Base-by-base conservation (phyloP, 2,329 filamentous ascomycete species). In the Zymoseptoria ardabiliae region DNA sequence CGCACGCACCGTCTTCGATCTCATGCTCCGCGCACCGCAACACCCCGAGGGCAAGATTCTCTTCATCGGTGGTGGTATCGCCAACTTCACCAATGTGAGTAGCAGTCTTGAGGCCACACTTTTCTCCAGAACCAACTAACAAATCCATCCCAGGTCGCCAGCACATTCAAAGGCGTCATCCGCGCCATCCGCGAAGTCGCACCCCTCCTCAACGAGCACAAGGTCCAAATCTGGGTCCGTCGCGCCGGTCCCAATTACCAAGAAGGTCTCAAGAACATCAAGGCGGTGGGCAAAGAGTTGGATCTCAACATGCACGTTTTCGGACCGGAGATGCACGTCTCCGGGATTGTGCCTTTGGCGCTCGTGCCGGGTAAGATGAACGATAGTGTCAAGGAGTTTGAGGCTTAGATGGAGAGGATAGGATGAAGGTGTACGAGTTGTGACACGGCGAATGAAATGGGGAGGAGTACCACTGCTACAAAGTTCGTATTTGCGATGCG, bases 261-360 rank as follows among this genome's bases (percentile, higher is more conserved):
- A 80, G 94, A 99, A 81, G 94, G 94, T 80, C 88, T 99, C 67
- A 97, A 96, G 87, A 99, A 97, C 86, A 97, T 99, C 85, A 97
- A 97, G 85, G 85, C 86, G 54, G 93, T 96, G 62, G 94, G 91
- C 62, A 86, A 93, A 76, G 94, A 99, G 82, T 85, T 99, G 61
- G 90, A 90, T 69, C 85, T 99, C 66, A 86, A 96, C 80, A 97
- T 97, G 90, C 91, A 97, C 80, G 87, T 90, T 54, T 90, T 85
- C 73, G 87, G 87, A 54, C 87, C 87, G 13, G 87, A 90, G 77
- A 89, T 89, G 87, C 86, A 89, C 78, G 93, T 99, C 71, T 93
- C 88, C 56, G 94, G 94, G 76, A 97, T 97, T 73, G 93, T 99
- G 67, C 93, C 94, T 58, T 81, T 97, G 74, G 94, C 93, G 53